These are phyloP conservation scores for Thermomyces lanuginosus DNA, from an alignment of 2,329 filamentous ascomycete genomes.

Conservation along the genomic window DNA sequence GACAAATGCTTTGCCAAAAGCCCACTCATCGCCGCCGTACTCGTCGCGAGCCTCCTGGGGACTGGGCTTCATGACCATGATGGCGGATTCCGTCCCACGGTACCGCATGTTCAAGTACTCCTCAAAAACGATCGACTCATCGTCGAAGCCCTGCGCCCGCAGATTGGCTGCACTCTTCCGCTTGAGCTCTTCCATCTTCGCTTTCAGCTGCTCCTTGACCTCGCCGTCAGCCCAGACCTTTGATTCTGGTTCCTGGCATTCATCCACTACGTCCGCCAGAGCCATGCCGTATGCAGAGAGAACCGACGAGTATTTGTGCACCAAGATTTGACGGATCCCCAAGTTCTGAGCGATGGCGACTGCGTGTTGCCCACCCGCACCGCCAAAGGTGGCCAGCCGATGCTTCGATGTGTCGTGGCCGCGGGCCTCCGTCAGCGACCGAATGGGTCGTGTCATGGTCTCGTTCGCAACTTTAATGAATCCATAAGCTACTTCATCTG, in stretches of 20 bases:
- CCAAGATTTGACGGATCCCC: conserved; percentile 64
- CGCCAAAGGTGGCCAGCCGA: conserved; percentile 70
- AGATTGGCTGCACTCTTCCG: conserved; percentile 54
- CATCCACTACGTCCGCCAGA: conserved; percentile 73
- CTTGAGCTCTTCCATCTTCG: conserved; percentile 65
- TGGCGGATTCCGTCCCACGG: conserved; percentile 71
- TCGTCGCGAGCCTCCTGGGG: conserved; percentile 43
- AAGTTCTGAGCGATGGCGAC: conserved; percentile 76
- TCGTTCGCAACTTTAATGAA: conserved; percentile 84
- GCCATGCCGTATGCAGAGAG: conserved; percentile 87
- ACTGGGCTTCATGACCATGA: conserved; percentile 70
- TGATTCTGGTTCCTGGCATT: conserved; percentile 55
- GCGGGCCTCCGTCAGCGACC: conserved; percentile 47
- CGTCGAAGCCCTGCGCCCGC: conserved; percentile 60
- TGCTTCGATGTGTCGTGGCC: conserved; percentile 79
- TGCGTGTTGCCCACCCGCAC: conserved; percentile 78
- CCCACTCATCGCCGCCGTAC: conserved; percentile 54
- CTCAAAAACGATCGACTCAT: conserved; percentile 62
- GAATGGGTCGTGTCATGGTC: conserved; percentile 50
- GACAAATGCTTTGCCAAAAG: conserved; percentile 69
- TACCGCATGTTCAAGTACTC: conserved; percentile 93
- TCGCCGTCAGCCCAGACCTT: conserved; percentile 43
- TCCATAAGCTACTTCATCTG: conserved; percentile 74
- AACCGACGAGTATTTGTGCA: conserved; percentile 77
- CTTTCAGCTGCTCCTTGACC: conserved; percentile 45